Evolutionary conservation across 2,329 filamentous ascomycete species (phyloP), one percentile per base, ranked within the genome.

Genomic region (Biscogniauxia marginata): DNA sequence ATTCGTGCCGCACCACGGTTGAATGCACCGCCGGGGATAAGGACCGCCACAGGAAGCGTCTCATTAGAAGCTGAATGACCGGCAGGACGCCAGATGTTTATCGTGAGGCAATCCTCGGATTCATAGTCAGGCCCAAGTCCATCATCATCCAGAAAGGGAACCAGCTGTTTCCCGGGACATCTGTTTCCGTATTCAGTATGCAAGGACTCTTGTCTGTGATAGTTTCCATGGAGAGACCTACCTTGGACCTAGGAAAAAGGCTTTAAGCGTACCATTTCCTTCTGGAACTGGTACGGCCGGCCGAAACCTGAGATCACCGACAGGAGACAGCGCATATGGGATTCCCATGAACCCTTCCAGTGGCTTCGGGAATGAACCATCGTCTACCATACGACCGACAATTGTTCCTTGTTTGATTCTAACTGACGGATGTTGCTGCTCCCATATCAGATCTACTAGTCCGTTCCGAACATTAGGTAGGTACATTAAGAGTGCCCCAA

Each of bases 281-380:
- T 53, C 49, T 11, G 63, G 60, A 1, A 74, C 62, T 16, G 64
- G 56, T 44, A 66, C 68, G 2, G 76, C 67, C n/a, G 65, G 73
- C 4, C 61, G 69, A 55, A 81, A 81, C 16, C 79, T 68, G 3
- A 71, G 69, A 7, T 78, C 65, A 2, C 74, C 76, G 19, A 69
- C 66, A 3, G 79, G 77, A n/a, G 76, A 73, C 7, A 75, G 61
- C 0, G 76, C 77, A 63, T 80, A 81, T 0, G 76, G 77, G 44
- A 82, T 74, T 1, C 78, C 77, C 46, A 79, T 70, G 57, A 81
- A 82, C 1, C 70, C 65, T 49, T 76, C 73, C 3, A 74, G 52
- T 0, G 70, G 67, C n/a, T 67, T 45, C 16, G 65, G 66, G 55
- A 69, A 70, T 0, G 56, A 63, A 13, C 66, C 67, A 57, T 72